Evolutionary conservation across 2,329 filamentous ascomycete genomes (phyloP).

Genomic region (Diplocarpon mali): DNA sequence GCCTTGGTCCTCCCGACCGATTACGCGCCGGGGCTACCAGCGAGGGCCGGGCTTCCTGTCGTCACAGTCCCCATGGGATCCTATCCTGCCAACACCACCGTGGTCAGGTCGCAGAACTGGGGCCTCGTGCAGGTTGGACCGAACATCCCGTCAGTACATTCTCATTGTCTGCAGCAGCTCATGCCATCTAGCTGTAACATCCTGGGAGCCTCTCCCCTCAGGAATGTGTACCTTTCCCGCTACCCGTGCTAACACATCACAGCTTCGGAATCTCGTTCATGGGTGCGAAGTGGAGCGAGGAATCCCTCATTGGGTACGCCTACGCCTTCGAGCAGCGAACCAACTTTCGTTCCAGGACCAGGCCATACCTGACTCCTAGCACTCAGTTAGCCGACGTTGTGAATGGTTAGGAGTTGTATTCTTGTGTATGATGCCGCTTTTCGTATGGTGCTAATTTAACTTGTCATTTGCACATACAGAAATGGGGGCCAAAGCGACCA

Average conservation of each 20-base stretch:
- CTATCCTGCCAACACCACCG: constrained; percentile 30
- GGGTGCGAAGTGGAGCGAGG: constrained; percentile 49
- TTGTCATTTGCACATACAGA: too few species aligned
- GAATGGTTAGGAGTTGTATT: too few species aligned
- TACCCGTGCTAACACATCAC: constrained; percentile 1
- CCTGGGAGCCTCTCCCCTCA: too few species aligned
- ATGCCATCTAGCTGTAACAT: not conserved
- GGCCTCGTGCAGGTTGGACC: constrained; percentile 43
- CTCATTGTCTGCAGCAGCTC: not conserved
- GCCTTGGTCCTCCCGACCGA: constrained; percentile 32
- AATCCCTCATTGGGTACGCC: constrained; percentile 49
- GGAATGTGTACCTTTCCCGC: too few species aligned
- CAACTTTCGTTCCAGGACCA: constrained; percentile 33
- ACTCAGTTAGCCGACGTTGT: too few species aligned
- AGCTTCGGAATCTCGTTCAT: constrained; percentile 53
- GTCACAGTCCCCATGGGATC: too few species aligned
- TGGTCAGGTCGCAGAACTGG: constrained; percentile 33
- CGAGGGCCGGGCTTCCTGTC: too few species aligned
- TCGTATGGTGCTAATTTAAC: too few species aligned
- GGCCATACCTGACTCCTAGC: too few species aligned
- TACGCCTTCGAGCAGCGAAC: constrained; percentile 51
- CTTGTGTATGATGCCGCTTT: too few species aligned
- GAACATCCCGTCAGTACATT: constrained; percentile 32
- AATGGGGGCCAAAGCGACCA: too few species aligned
- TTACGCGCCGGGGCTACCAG: too few species aligned